Base-by-base conservation (phyloP, 2,329 filamentous ascomycete genomes). In the Phoma sp. region DNA sequence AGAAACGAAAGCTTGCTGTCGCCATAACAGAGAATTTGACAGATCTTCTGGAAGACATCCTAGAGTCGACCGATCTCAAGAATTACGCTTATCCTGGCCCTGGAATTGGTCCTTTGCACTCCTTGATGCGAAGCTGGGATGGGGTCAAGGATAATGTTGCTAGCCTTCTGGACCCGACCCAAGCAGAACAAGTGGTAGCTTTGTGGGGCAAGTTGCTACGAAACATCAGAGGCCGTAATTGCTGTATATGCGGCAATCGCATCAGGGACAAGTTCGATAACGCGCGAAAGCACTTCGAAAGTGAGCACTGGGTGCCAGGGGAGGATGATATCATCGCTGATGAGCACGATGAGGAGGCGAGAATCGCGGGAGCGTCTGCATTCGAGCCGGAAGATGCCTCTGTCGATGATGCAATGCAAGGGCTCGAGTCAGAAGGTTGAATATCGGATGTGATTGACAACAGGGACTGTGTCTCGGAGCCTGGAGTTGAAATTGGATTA, bases 121-220 rank as follows among this genome's bases (percentile, higher is more conserved):
- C 45, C 3, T 43, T 64, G 13, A 18, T 64, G 14, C 25, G 27
- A 2, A 29, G 4, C 4, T 66, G 64, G 64, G 59, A 65, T 11
- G 30, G 43, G 3, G 25, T 65, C 33, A 65, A 59, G 32, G n/a
- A 51, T 6, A 38, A 52, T 22, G 18, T 66, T 5, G 55, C 52
- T 4, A 50, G 33, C 2, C 32, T 61, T 13, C 6, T 65, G 24
- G 47, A 52, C 0, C 14, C 39, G 1, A 37, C 57, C 23, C 47
- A 56, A 29, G 37, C 41, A 5, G 29, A 52, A 13, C 38, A 23
- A 2, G 7, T 64, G 37, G 46, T 43, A 25, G 25, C 30, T 2
- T 52, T 51, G 13, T 62, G 58, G 62, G 41, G 24, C 5, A 38
- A 35, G 0, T 65, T 61, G 18, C 41, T 66, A 14, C 40, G 40